phyloP scores from a whole-genome alignment of 2,329 filamentous ascomycete genomes.

The Epichloe coenophiala region DNA sequence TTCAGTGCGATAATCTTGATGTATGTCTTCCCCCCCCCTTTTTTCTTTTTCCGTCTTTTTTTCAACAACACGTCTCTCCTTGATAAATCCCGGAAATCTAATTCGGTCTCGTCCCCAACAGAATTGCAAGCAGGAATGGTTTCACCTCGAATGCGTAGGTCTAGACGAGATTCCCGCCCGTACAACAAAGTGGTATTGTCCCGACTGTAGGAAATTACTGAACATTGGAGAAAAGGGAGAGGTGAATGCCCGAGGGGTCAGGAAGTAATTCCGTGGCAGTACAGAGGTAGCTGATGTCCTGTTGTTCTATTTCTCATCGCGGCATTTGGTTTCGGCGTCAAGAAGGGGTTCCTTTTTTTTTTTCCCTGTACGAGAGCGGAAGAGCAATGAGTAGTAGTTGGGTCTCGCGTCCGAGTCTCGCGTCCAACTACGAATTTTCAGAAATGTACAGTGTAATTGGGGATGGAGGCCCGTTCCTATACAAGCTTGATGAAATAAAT shows the following conservation, averaged over 20 bases:
- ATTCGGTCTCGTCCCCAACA: slow-evolving; percentile 10
- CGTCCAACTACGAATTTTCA: no score
- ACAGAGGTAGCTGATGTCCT: no score
- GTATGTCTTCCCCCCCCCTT: slow-evolving; percentile 31
- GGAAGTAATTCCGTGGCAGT: slow-evolving; percentile 18
- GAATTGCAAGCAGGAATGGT: slow-evolving; percentile 73
- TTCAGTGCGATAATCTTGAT: slow-evolving; percentile 66
- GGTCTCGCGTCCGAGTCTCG: no score
- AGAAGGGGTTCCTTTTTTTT: no score
- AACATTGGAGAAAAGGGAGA: slow-evolving; percentile 52
- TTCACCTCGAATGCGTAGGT: slow-evolving; percentile 66
- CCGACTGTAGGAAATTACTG: slow-evolving; percentile 52
- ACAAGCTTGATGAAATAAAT: no score
- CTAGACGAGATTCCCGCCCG: slow-evolving; percentile 54
- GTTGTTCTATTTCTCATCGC: background rate
- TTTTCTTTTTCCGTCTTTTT: background rate
- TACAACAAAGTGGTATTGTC: slow-evolving; percentile 76
- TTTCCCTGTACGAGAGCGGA: no score
- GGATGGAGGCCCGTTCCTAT: no score
- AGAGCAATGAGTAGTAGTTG: no score
- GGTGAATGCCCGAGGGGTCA: slow-evolving; percentile 44
- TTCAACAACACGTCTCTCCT: background rate
- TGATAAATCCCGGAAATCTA: no score
- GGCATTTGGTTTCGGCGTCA: no score
- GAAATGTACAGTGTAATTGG: no score